Evolutionary conservation across 2,329 filamentous ascomycete genomes (phyloP).

Genomic region (Botrytis hyacinthi): DNA sequence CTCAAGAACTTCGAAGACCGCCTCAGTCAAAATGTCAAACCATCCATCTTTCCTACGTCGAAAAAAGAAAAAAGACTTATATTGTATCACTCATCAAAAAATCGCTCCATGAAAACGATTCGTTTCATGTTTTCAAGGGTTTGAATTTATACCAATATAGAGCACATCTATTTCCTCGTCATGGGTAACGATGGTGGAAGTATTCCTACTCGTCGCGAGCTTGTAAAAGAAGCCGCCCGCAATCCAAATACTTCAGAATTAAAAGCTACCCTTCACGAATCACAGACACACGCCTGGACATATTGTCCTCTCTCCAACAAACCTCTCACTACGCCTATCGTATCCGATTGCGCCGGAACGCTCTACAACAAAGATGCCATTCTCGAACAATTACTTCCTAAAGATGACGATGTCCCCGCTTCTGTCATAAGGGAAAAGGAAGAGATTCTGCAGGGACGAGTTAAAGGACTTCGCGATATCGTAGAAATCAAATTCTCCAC

Average conservation of each 20-base stretch:
- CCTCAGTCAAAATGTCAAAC: not conserved
- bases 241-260: conserved; percentile 78
- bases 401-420: conserved; percentile 49
- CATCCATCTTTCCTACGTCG: not conserved
- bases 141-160: not conserved
- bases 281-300: conserved; percentile 81
- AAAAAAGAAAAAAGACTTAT: not conserved
- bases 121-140: not conserved
- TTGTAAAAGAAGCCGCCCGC: conserved; percentile 89
- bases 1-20: not conserved
- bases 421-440: conserved; percentile 53
- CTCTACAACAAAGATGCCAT: conserved; percentile 96
- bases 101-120: not conserved
- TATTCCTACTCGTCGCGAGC: conserved; percentile 91
- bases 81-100: not conserved
- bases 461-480: conserved; percentile 81
- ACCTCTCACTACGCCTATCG: conserved; percentile 63
- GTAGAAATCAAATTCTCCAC: conserved; percentile 75
- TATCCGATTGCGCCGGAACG: conserved; percentile 79
- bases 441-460: conserved; percentile 56
- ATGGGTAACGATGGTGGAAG: conserved; percentile 99
- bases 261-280: conserved; percentile 84
- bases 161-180: conserved; percentile 4
- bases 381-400: conserved; percentile 63
- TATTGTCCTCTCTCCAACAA: conserved; percentile 84